These are phyloP conservation scores for Acanthamoeba healyi DNA, from an alignment of 208 protist genomes.

Conservation along the genomic window DNA sequence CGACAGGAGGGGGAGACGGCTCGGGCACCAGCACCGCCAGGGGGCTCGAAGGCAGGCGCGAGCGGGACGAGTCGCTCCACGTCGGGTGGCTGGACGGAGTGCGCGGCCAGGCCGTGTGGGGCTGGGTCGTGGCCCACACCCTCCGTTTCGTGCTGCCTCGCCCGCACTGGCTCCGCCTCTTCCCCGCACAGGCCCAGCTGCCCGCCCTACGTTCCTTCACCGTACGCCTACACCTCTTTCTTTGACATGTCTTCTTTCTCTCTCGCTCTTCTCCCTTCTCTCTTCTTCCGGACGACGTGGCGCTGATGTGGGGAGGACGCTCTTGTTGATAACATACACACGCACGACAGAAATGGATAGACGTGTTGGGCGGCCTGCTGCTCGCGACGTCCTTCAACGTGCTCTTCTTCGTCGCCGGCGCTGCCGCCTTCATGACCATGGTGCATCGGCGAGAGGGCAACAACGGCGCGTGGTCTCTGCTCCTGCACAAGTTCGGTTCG, in stretches of 20 bases:
- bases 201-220: background rate
- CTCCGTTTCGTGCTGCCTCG: background rate
- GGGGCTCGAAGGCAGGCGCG: background rate
- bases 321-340: no score
- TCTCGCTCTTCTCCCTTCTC: background rate
- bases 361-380: background rate
- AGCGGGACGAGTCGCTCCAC: background rate
- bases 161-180: slow-evolving; percentile 32
- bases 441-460: background rate
- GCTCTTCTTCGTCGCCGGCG: slow-evolving; percentile 16
- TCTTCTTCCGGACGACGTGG: no score
- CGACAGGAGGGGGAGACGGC: no score
- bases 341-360: background rate
- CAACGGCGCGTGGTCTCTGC: background rate
- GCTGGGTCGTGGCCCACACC: slow-evolving; percentile 32
- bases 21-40: no score
- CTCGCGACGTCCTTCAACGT: background rate
- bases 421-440: background rate
- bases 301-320: no score
- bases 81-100: slow-evolving; percentile 15
- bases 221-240: background rate
- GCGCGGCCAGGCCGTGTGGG: slow-evolving; percentile 16
- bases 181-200: background rate
- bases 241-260: background rate
- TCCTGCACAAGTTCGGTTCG: slow-evolving; percentile 35